These are phyloP conservation scores for Tricholoma hemisulphureum DNA, from an alignment of 768 basidiomycete genomes.

Conservation along the genomic window DNA sequence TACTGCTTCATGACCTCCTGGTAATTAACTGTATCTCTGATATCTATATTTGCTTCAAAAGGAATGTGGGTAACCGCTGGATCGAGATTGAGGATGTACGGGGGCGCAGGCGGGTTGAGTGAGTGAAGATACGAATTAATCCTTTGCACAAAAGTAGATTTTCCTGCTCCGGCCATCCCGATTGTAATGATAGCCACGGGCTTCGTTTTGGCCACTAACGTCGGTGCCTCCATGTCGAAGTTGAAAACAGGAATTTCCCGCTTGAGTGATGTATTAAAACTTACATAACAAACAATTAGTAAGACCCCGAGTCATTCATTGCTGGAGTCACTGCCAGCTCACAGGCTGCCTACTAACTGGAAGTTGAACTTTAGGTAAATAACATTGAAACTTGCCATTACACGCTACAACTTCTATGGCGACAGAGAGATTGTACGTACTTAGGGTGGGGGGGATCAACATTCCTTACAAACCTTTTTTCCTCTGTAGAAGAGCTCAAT, in stretches of 20 bases:
- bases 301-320: no score
- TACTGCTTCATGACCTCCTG: slow-evolving; percentile 99
- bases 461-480: background rate
- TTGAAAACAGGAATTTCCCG: background rate
- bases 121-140: slow-evolving; percentile 91
- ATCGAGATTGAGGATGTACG: slow-evolving; percentile 97
- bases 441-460: background rate
- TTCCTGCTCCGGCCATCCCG: slow-evolving; percentile 96
- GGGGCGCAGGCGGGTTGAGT: slow-evolving; percentile 58
- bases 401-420: no score
- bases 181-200: slow-evolving; percentile 87
- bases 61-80: slow-evolving; percentile 91
- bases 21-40: slow-evolving; percentile 96
- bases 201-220: slow-evolving; percentile 42
- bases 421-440: background rate
- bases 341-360: no score
- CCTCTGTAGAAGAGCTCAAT: background rate
- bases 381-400: no score
- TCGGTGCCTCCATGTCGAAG: slow-evolving; percentile 16
- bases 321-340: no score
- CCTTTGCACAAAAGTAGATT: slow-evolving; percentile 95
- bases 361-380: no score
- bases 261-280: no score
- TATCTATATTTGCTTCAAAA: slow-evolving; percentile 97
- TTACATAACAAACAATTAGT: no score